Base-by-base conservation (phyloP, 2,329 filamentous ascomycete species). In the Sclerotinia sclerotiorum region DNA sequence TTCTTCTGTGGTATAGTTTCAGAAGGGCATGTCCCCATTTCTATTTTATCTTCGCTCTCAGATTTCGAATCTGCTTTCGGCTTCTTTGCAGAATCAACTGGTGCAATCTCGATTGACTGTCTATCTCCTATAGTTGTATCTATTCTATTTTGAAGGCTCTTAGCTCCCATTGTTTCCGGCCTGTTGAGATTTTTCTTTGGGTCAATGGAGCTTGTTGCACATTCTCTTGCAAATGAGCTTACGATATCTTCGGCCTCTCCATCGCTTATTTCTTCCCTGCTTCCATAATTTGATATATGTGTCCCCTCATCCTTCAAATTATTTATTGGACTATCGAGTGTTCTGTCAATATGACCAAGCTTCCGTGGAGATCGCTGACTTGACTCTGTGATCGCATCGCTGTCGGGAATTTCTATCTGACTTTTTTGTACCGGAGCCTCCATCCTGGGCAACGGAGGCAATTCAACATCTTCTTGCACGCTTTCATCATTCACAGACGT, bases 391-490 rank as follows among this genome's bases (percentile, higher is more conserved):
- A 63, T 27, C 32, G 24, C 68, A 49, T 69, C 68, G 39, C 68
- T 69, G 24, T 69, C 68, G 24, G 65, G 68, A 54, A 69, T 68
- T 42, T 69, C 68, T 27, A 2, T 17, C 19, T 49, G 44, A n/a
- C 35, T 49, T 19, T 1, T 10, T 49, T 66, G 42, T 21, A 51
- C 19, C 21, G 32, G n/a, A 21, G 19, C 29, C 32, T 44, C 15
- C 27, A n/a, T 29, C 24, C 35, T 32, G 11, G 32, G 24, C 4
- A 67, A 46, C 39, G n/a, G 7, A n/a, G 65, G 65, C 7, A 67
- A 44, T 17, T n/a, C 44, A 24, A n/a, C 4, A 49, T 67, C 55
- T 44, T 51, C 55, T 44, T 51, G 11, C 17, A 39, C 46, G 2
- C 29, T 58, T 5, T 27, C 27, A n/a, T 66, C 27, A 24, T 39